Evolutionary conservation across 306 rosid species (phyloP).

Genomic region (Cicer pinnatifidum): DNA sequence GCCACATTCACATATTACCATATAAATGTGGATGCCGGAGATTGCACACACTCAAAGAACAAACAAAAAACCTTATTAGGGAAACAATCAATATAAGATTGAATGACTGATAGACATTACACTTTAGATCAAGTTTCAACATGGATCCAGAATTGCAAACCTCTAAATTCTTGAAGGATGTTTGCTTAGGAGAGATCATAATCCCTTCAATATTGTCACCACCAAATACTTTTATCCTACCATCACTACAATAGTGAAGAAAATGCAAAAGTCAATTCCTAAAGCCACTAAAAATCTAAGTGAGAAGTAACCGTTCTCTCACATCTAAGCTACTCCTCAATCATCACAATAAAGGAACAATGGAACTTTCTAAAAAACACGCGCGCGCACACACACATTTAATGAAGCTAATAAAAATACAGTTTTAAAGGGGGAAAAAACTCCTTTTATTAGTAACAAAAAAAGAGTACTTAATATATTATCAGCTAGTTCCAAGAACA

Average conservation of each 20-base stretch:
- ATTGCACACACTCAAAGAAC: constrained; percentile 7
- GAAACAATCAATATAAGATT: constrained; percentile 13
- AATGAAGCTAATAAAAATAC: constrained; percentile 25
- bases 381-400: background rate
- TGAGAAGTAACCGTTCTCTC: background rate
- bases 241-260: constrained; percentile 71
- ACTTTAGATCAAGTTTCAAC: constrained; percentile 7
- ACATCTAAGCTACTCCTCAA: constrained; percentile 26
- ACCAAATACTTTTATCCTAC: constrained; percentile 87
- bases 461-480: background rate
- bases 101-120: constrained; percentile 12
- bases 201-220: constrained; percentile 79
- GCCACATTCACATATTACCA: background rate
- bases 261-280: constrained; percentile 37
- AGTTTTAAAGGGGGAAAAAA: background rate
- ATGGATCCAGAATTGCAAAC: constrained; percentile 50
- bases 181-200: constrained; percentile 65
- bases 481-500: constrained; percentile 32
- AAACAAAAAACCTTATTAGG: constrained; percentile 9
- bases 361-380: background rate
- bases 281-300: constrained; percentile 32
- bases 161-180: constrained; percentile 74
- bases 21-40: constrained; percentile 5
- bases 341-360: constrained; percentile 8
- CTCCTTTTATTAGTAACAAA: constrained; percentile 1